Percentiles rank a stretch among this genome's conserved stretches.
Evolutionary conservation across 768 basidiomycete genomes (phyloP).

Genomic region (Leccinum variicolor): DNA sequence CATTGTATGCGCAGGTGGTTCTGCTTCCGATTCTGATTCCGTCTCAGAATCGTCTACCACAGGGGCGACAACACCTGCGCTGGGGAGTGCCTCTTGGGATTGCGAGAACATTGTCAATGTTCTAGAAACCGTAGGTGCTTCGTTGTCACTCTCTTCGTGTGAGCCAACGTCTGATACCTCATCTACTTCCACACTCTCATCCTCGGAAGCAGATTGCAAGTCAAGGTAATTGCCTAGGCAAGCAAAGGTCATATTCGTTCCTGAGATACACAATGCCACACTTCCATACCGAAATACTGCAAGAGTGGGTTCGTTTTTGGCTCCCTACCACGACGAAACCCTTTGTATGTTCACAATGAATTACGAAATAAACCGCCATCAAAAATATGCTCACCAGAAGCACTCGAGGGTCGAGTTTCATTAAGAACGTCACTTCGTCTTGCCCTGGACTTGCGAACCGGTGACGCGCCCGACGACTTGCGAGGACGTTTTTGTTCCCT

Average conservation of each 20-base stretch:
- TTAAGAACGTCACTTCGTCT: constrained; percentile 11
- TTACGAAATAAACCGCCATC: not conserved
- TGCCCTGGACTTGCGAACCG: constrained; percentile 13
- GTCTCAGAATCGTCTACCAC: constrained; percentile 27
- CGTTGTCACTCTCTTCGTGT: constrained; percentile 25
- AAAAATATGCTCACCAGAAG: constrained; percentile 9
- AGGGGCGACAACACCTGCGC: not conserved
- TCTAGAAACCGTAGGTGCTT: constrained; percentile 22
- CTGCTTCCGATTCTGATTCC: constrained; percentile 32
- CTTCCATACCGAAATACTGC: constrained; percentile 45
- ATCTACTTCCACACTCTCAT: constrained; percentile 20
- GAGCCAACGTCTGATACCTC: constrained; percentile 18
- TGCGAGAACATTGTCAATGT: constrained; percentile 12
- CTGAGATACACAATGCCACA: not conserved
- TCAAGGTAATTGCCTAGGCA: constrained; percentile 40
- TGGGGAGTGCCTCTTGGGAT: constrained; percentile 4
- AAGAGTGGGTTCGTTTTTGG: constrained; percentile 40
- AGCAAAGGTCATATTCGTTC: not conserved
- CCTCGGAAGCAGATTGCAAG: constrained; percentile 52
- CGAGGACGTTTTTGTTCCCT: constrained; percentile 16
- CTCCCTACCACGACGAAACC: not conserved
- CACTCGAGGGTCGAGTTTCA: constrained; percentile 2
- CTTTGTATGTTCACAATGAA: not conserved
- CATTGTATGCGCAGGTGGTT: not conserved
- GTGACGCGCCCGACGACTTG: constrained; percentile 14